Evolutionary conservation across 1,139 yeast genomes (phyloP).

Genomic region (Suhomyces yuchorum): DNA sequence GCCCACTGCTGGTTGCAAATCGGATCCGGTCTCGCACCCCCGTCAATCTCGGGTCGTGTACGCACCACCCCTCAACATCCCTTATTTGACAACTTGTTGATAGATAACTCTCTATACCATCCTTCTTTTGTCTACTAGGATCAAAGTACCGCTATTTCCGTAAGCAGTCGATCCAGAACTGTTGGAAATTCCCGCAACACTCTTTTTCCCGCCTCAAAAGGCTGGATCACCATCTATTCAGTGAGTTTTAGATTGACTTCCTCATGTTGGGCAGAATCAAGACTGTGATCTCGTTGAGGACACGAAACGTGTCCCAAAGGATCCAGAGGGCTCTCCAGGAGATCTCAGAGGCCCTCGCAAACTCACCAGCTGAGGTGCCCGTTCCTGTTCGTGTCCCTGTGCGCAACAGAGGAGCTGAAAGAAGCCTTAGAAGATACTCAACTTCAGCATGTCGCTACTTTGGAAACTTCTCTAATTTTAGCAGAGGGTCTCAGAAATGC

Average conservation of each 20-base stretch:
- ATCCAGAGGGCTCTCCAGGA: conserved; percentile 36
- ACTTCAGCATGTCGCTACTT: background rate
- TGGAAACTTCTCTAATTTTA: background rate
- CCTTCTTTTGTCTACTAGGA: background rate
- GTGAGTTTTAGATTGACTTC: background rate
- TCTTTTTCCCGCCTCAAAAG: conserved; percentile 2
- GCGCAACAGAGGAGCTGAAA: conserved; percentile 5
- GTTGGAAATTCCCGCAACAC: background rate
- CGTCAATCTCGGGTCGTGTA: background rate
- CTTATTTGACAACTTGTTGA: conserved; percentile 1
- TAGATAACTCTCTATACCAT: background rate
- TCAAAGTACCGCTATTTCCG: background rate
- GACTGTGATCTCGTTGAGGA: conserved; percentile 23
- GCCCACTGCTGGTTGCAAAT: background rate
- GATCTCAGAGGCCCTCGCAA: conserved; percentile 29
- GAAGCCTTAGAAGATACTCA: conserved; percentile 4
- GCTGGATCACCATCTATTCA: conserved; percentile 7
- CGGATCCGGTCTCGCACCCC: conserved; percentile 1
- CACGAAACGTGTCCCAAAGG: conserved; percentile 30
- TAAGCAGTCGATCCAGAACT: background rate
- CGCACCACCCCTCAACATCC: conserved; percentile 2
- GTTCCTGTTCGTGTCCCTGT: conserved; percentile 21
- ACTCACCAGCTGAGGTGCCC: conserved; percentile 22
- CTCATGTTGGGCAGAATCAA: conserved; percentile 15
- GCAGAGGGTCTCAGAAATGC: background rate